Evolutionary conservation across 176 grass and related monocot genomes (phyloP).

Genomic region (Carex myosuroides): DNA sequence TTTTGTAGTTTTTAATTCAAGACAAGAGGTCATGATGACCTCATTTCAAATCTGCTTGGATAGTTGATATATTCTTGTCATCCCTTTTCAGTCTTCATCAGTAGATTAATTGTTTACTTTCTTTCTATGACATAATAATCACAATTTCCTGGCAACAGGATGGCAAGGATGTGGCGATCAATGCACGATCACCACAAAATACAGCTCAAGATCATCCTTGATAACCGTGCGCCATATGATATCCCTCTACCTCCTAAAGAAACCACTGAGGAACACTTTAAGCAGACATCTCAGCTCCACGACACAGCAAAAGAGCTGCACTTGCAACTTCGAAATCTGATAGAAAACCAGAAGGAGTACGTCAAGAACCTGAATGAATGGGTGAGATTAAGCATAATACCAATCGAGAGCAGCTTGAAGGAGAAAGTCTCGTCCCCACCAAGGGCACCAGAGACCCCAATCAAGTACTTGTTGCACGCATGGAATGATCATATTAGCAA

Average conservation of each 20-base stretch:
- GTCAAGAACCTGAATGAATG: conserved; percentile 71
- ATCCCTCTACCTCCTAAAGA: conserved; percentile 41
- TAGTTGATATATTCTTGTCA: neutral
- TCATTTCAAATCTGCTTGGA: neutral
- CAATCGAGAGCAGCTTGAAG: conserved; percentile 84
- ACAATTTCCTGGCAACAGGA: conserved; percentile 28
- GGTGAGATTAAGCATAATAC: conserved; percentile 78
- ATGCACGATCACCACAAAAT: conserved; percentile 56
- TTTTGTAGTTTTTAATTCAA: neutral
- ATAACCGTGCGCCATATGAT: conserved; percentile 29
- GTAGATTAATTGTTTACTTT: conserved; percentile 1
- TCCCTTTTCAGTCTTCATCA: neutral
- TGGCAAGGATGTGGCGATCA: conserved; percentile 71
- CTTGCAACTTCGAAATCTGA: conserved; percentile 60
- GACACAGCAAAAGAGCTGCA: conserved; percentile 61
- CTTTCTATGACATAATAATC: neutral
- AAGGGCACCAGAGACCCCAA: conserved; percentile 46
- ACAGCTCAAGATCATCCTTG: conserved; percentile 32
- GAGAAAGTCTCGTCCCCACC: conserved; percentile 80
- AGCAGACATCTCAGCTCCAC: conserved; percentile 49
- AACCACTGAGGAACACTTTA: conserved; percentile 55
- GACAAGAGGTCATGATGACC: neutral
- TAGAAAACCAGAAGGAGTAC: conserved; percentile 71
- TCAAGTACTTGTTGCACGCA: conserved; percentile 60
- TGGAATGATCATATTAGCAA: conserved; percentile 80